Conservation (phyloP, 495 filamentous ascomycete species). For the Penicillium verhagenii region DNA sequence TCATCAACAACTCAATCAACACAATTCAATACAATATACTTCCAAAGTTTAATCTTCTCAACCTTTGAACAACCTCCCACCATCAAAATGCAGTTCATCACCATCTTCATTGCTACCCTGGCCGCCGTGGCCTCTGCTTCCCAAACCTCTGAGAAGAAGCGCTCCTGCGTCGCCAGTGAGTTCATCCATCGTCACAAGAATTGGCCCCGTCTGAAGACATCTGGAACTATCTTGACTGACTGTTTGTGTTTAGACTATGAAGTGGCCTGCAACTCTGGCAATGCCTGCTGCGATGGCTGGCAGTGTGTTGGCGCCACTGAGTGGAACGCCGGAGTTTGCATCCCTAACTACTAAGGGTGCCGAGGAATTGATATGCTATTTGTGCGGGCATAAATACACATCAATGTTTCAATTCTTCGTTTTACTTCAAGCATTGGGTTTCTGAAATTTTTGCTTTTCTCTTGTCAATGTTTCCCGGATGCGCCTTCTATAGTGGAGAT, state of each 20-base stretch:
- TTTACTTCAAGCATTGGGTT: too few relatives aligned
- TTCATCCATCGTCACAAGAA: too few relatives aligned
- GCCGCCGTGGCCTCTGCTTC: not conserved
- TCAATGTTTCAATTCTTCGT: not conserved
- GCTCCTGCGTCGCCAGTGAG: not conserved
- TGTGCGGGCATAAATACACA: not conserved
- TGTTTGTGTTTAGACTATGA: not conserved
- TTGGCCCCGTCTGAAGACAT: too few relatives aligned
- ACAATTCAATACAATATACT: too few relatives aligned
- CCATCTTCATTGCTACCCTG: not conserved
- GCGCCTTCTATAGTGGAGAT: too few relatives aligned
- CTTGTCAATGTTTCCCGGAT: too few relatives aligned
- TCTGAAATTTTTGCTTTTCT: too few relatives aligned
- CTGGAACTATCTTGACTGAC: not conserved
- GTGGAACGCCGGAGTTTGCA: not conserved
- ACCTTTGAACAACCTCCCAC: not conserved
- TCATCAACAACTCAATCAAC: not conserved
- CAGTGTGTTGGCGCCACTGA: not conserved
- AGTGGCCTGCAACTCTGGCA: not conserved
- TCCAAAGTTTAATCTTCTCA: too few relatives aligned
- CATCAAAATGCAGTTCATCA: not conserved
- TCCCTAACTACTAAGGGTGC: not conserved
- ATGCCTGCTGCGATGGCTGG: not conserved
- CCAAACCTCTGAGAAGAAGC: not conserved
- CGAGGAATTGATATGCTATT: not conserved